A percentile compares a stretch with the other conserved stretches of the same genome.
These are phyloP conservation scores for Acer campestre DNA, from an alignment of 345 rosid genomes.

Conservation along the genomic window DNA sequence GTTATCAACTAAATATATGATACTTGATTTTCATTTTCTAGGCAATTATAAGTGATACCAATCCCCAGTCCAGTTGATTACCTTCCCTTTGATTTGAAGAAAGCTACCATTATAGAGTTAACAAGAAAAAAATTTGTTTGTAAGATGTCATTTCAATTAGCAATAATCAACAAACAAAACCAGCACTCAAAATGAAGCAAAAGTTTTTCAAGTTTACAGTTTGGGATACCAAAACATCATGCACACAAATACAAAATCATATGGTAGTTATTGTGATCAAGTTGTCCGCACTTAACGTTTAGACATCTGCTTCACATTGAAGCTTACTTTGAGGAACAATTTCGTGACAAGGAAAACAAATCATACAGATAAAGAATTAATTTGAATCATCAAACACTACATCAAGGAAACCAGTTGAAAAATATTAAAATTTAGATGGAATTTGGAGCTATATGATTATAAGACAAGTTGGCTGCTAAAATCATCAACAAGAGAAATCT, in stretches of 20 bases:
- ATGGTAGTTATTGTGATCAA: background rate
- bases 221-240: background rate
- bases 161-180: background rate
- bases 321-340: background rate
- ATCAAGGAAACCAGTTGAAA: background rate
- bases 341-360: background rate
- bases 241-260: conserved; percentile 3
- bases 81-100: background rate
- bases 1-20: background rate
- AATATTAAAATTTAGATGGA: background rate
- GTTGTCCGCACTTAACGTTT: background rate
- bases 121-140: background rate
- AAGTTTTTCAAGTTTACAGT: background rate
- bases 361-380: background rate
- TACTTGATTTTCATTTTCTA: background rate
- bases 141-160: background rate
- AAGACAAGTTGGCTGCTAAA: background rate
- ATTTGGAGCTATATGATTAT: background rate
- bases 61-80: background rate
- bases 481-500: conserved; percentile 1
- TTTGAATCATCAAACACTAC: background rate
- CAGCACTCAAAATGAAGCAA: background rate
- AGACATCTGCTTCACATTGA: background rate
- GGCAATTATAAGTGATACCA: background rate
- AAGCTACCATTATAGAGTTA: background rate